Conservation (phyloP, 2,329 filamentous ascomycete species). For the Colletotrichum destructivum region DNA sequence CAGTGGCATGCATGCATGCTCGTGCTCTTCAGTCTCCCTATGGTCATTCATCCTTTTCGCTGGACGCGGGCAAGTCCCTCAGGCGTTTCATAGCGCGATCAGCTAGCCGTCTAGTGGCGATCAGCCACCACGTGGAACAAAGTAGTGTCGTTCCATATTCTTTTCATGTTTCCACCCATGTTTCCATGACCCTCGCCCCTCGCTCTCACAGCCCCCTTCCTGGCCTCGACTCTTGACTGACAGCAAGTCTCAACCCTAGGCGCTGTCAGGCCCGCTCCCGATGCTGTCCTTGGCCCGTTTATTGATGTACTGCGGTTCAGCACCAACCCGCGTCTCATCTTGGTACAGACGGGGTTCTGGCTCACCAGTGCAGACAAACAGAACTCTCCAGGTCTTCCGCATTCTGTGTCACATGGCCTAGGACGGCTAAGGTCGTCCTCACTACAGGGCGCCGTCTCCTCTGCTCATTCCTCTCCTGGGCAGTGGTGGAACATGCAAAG, state of each 20-base stretch:
- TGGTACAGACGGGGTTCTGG: neutral
- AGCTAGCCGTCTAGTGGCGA: constrained; percentile 30
- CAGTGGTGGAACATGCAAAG: neutral
- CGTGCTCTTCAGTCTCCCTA: too few species aligned
- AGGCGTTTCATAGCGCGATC: constrained; percentile 29
- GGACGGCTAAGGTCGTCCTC: neutral
- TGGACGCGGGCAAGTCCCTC: constrained; percentile 14
- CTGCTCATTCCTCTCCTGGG: neutral
- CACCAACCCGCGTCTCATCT: too few species aligned
- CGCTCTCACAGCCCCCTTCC: constrained; percentile 12
- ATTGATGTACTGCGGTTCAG: neutral
- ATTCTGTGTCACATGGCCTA: neutral
- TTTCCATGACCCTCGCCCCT: neutral
- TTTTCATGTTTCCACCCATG: too few species aligned
- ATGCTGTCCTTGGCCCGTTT: neutral
- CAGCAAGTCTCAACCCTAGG: neutral
- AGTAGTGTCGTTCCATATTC: neutral
- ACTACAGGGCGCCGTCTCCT: constrained; percentile 3
- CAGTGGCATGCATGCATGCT: too few species aligned
- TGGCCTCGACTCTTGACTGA: constrained; percentile 8
- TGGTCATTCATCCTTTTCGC: neutral
- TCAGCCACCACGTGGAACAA: constrained; percentile 40
- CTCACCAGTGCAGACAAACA: neutral
- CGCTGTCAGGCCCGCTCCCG: neutral
- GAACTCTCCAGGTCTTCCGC: neutral